phyloP scores from a whole-genome alignment of 228 moss, liverwort and hornwort genomes.

The Sphagnum fallax region DNA sequence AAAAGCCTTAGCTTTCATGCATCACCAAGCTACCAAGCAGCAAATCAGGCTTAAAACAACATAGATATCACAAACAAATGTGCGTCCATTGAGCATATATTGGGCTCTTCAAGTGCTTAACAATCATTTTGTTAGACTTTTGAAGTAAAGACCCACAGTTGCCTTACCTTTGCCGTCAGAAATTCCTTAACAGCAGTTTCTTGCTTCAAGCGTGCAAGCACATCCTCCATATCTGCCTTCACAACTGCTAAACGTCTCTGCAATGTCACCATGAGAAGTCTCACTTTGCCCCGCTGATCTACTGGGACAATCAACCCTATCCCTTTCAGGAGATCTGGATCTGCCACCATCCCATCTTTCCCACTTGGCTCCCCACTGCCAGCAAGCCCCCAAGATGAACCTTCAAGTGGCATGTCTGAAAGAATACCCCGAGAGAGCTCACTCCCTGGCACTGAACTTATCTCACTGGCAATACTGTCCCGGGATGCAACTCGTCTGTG shows the following conservation, averaged over 20 bases:
- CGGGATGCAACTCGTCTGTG: constrained; percentile 75
- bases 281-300: constrained; percentile 81
- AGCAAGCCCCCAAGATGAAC: constrained; percentile 39
- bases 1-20: neutral
- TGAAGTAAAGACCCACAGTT: too few relatives aligned
- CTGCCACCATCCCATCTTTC: constrained; percentile 33
- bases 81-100: too few relatives aligned
- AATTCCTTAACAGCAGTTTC: constrained; percentile 99
- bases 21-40: neutral
- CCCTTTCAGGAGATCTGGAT: constrained; percentile 62
- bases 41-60: neutral
- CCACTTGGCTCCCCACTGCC: constrained; percentile 36
- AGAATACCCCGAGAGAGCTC: constrained; percentile 68
- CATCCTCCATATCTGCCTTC: constrained; percentile 88
- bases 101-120: too few relatives aligned
- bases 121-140: too few relatives aligned
- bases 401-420: constrained; percentile 51
- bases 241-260: constrained; percentile 69
- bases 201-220: constrained; percentile 80
- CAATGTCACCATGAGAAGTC: constrained; percentile 64
- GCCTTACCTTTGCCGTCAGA: constrained; percentile 69
- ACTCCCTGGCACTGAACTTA: constrained; percentile 83
- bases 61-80: too few relatives aligned
- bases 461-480: constrained; percentile 78
- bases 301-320: constrained; percentile 60